Evolutionary conservation across 345 rosid species (phyloP), one percentile per base, ranked within the genome.

Genomic region (Salix purpurea): DNA sequence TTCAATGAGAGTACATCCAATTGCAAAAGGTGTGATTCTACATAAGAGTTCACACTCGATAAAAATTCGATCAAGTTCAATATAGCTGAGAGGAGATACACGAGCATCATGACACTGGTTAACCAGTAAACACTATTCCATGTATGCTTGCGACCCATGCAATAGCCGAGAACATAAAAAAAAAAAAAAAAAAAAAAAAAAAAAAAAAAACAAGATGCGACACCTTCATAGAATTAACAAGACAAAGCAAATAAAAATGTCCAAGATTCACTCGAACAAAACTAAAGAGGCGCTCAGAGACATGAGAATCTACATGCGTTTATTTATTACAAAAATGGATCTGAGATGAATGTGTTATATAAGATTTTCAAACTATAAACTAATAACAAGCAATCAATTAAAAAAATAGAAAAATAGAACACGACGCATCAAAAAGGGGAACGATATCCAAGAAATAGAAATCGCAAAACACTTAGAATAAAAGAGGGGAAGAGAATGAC

Each of bases 11-110:
- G 52, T 72, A 44, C 75, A 69, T 65, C 69, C 6, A 78, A 85
- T 40, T 0, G 83, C 74, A 19, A 82, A 84, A 83, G 78, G 83
- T 1, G 52, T 61, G 71, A 72, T 71, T 18, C 83, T 14, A 83
- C 4, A 28, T 3, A 0, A 14, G 4, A 71, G 42, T 76, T 23
- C 72, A 69, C 76, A 70, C 83, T 74, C 36, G 52, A 83, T 83
- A 82, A 74, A 71, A 60, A 67, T 80, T 74, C 39, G 40, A 76
- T 65, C 65, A 24, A n/a, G 39, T 11, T 77, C 68, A 66, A 61
- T 80, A n/a, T 79, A 36, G 78, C 84, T 76, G 81, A 85, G 62
- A 52, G 19, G 69, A 12, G 37, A 24, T 19, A 32, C 37, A 23
- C 64, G 67, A 23, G 2, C 82, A 82, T 79, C 83, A 73, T 11